These are phyloP conservation scores for Spongospora subterranea DNA, from an alignment of 208 protist genomes.

Conservation along the genomic window DNA sequence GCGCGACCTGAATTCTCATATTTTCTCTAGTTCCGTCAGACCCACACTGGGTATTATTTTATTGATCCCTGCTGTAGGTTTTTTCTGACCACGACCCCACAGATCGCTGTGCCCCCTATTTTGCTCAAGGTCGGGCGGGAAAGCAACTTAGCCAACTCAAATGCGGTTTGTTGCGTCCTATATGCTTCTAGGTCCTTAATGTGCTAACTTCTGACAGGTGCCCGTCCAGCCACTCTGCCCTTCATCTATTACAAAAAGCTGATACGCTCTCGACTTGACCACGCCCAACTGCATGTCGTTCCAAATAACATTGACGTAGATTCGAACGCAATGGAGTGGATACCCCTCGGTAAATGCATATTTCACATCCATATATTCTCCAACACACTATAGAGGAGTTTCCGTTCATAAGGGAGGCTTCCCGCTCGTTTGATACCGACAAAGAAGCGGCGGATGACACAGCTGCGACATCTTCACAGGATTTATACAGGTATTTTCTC, in stretches of 20 bases:
- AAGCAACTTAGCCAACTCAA: too few species aligned
- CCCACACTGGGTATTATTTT: not conserved
- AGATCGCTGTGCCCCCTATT: not conserved
- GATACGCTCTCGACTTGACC: constrained; percentile 31
- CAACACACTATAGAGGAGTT: not conserved
- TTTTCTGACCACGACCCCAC: not conserved
- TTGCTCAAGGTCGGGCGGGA: not conserved
- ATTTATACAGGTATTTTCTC: not conserved
- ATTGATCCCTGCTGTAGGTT: not conserved
- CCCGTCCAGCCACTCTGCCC: not conserved
- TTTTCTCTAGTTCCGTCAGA: not conserved
- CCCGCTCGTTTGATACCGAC: not conserved
- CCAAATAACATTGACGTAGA: constrained; percentile 32
- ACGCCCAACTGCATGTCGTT: constrained; percentile 43
- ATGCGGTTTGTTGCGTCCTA: too few species aligned
- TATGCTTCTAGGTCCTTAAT: too few species aligned
- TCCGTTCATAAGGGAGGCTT: not conserved
- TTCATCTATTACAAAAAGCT: constrained; percentile 48
- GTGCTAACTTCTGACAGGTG: too few species aligned
- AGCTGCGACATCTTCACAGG: not conserved
- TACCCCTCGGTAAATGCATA: not conserved
- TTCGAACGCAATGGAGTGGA: constrained; percentile 45
- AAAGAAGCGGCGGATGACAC: not conserved
- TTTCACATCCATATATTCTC: not conserved
- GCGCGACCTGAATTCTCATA: not conserved